Base-by-base conservation (phyloP, 495 filamentous ascomycete genomes). In the Tuber melanosporum region DNA sequence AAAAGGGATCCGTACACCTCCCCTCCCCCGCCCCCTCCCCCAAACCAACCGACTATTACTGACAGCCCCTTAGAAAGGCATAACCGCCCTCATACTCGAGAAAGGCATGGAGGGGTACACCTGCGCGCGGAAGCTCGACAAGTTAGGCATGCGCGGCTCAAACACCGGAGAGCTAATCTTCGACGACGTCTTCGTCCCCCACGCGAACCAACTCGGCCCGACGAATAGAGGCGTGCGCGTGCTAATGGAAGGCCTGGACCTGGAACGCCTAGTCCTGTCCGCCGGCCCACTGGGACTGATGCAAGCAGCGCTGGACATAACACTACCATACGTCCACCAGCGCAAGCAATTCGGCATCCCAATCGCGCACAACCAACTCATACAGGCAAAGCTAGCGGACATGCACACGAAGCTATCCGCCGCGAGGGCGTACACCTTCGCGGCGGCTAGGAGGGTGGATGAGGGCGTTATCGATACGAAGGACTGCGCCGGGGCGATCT, bases 111-210 rank as follows among this genome's bases (percentile, higher is more conserved):
- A 88, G 12, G 95, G 95, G 77, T 98, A 98, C 87, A 92, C 90
- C 71, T 93, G 91, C 82, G 89, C 93, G 39, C 90, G 93, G 47
- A 99, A 98, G 85, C 90, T 99, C 14, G 96, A 99, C 85, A 99
- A 99, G 86, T 91, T 99, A 78, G 95, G 95, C 74, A 99, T 99
- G 95, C 91, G 95, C 42, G 95, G 95, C 73, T 94, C 91, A 52
- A 98, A 99, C 85, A 98, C 96, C 9, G 96, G 95, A 80, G 95
- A 99, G 85, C 87, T 99, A 19, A 87, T 96, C 71, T 97, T 99
- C 81, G 94, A 97, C 36, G 88, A 92, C 81, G 94, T 98, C 52
- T 98, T 97, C 82, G 93, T 99, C 17, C 95, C 96, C 3, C 84
- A 85, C 19, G 90, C 91, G 76, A 93, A 97, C 82, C 85, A 97